Percentiles rank a stretch among this genome's conserved stretches.
Conservation (phyloP, 1,284 basidiomycete species). For the Violaceomyces palustris region DNA sequence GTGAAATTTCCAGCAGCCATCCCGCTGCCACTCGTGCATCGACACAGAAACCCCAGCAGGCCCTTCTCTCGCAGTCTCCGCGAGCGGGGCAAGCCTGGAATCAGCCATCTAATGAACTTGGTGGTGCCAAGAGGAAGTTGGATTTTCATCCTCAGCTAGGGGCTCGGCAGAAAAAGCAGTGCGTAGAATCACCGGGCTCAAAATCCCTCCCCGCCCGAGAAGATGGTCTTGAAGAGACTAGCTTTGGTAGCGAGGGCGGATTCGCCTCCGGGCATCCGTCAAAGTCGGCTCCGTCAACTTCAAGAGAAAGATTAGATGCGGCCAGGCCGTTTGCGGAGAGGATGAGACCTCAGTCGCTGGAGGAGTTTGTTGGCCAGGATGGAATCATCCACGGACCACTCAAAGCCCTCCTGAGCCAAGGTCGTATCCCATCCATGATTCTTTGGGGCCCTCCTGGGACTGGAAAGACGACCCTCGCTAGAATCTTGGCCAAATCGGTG, state of each 20-base stretch:
- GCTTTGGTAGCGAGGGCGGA: not conserved
- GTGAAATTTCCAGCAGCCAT: conserved; percentile 4
- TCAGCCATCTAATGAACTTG: not conserved
- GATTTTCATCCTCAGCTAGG: too few species aligned
- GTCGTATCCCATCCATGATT: conserved; percentile 43
- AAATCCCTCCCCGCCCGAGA: not conserved
- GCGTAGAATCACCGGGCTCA: not conserved
- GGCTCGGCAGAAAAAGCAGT: too few species aligned
- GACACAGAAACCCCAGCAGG: conserved; percentile 2
- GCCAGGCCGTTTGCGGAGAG: conserved; percentile 46
- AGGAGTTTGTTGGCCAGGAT: conserved; percentile 43
- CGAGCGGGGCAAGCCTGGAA: not conserved
- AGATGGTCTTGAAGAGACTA: not conserved
- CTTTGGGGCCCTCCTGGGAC: conserved; percentile 50
- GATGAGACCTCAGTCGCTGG: conserved; percentile 40
- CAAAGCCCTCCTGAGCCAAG: conserved; percentile 33
- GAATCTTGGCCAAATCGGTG: conserved; percentile 63
- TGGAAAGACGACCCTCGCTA: conserved; percentile 75
- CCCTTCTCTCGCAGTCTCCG: not conserved
- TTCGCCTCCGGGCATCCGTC: not conserved
- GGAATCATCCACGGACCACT: conserved; percentile 41
- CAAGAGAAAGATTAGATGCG: conserved; percentile 19
- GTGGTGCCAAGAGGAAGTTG: not conserved
- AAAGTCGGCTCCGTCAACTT: conserved; percentile 2
- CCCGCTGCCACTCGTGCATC: conserved; percentile 2